Percentiles rank a stretch among this genome's conserved stretches.
phyloP scores from a whole-genome alignment of 2,329 filamentous ascomycete species.

The Dothistroma pini region DNA sequence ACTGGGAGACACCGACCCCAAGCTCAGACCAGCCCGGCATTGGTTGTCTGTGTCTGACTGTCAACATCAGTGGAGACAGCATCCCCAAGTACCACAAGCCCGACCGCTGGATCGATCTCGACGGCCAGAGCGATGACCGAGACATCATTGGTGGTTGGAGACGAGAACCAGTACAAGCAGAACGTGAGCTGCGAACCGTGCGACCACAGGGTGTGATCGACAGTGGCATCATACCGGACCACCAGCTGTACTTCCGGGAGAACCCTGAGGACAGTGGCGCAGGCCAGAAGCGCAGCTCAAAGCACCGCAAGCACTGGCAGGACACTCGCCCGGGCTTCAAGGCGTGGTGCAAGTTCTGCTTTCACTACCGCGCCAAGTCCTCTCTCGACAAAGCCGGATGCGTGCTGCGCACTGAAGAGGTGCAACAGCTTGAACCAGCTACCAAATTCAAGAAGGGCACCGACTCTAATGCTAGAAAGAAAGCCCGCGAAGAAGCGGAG shows the following conservation, averaged over 20 bases:
- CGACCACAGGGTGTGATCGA: conserved; percentile 9
- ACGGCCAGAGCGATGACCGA: not conserved
- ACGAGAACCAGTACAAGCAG: not conserved
- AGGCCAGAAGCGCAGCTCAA: conserved; percentile 12
- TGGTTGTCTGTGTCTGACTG: conserved; percentile 13
- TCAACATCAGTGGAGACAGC: conserved; percentile 1
- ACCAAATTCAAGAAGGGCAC: not conserved
- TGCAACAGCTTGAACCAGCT: conserved; percentile 15
- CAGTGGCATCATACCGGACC: conserved; percentile 24
- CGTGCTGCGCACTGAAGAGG: conserved; percentile 8
- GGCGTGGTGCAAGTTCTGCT: conserved; percentile 41
- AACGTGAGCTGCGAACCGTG: not conserved
- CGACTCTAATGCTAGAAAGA: not conserved
- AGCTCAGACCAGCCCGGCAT: conserved; percentile 3
- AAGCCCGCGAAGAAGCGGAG: not conserved
- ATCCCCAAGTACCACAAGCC: not conserved
- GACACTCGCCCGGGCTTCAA: conserved; percentile 33
- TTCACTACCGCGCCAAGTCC: conserved; percentile 39
- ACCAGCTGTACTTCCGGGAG: conserved; percentile 20
- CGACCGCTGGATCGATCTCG: not conserved
- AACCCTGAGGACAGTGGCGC: conserved; percentile 7
- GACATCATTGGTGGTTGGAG: not conserved
- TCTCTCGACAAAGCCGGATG: conserved; percentile 25
- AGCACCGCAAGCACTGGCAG: conserved; percentile 19
- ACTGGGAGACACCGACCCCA: not conserved